Evolutionary conservation across 306 rosid species (phyloP), one percentile per base, ranked within the genome.

Genomic region (Arachis stenosperma): DNA sequence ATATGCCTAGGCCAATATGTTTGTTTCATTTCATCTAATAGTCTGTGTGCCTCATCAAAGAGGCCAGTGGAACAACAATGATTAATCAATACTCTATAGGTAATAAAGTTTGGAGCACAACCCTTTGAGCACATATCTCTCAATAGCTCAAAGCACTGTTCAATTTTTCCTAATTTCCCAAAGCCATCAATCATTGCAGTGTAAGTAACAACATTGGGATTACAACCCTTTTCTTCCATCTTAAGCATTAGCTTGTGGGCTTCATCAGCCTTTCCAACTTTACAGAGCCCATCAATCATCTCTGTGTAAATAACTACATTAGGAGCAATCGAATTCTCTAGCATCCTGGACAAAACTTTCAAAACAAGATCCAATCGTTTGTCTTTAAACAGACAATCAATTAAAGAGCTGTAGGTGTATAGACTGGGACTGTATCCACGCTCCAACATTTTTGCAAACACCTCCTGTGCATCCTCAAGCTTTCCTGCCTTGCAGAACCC

Each of bases 171-270:
- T 46, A 67, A 78, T 80, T 88, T 89, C 77, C 97, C 96, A 69
- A 87, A 81, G 53, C 97, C 97, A 75, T 92, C 96, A 61, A 92
- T 86, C 96, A 92, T 89, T 65, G 97, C 93, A 54, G 96, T 91
- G 65, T 87, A 91, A 67, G 97, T 91, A 81, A 91, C 87, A 66
- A 92, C 97, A 77, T 89, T 92, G 74, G 97, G 97, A 76, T 67
- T 11, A 76, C 91, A 89, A 22, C 88, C 91, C 69, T 80, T 85
- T 79, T 92, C 97, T 86, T 86, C 93, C 96, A 92, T 92, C 91
- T 86, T 87, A 69, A 87, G 75, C 90, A 89, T 79, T 79, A 89
- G 89, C 83, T 86, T 86, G 86, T 89, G 86, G 61, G 97, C 96
- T 79, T 89, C 97, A 74, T 84, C 88, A 8, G 85, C 82, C 82